phyloP scores from a whole-genome alignment of 106 monocot genomes.

The Dendrobium nobile region DNA sequence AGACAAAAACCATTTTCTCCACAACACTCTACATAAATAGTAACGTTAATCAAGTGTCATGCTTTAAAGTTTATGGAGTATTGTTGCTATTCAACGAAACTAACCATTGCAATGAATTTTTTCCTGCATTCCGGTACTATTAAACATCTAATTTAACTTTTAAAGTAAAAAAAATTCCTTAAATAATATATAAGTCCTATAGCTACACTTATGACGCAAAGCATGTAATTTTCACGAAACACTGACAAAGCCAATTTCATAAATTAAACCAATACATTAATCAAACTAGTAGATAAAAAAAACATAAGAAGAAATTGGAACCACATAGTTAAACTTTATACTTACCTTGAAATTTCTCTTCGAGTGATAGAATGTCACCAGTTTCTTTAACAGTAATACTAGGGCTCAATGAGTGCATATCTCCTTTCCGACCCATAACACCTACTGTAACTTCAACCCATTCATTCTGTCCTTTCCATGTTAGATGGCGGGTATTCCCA shows the following conservation, averaged over 20 bases:
- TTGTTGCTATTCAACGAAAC: too few species aligned
- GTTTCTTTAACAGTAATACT: constrained; percentile 93
- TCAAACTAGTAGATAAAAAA: neutral
- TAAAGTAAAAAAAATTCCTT: neutral
- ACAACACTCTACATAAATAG: too few species aligned
- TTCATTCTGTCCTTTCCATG: constrained; percentile 58
- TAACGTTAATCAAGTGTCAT: too few species aligned
- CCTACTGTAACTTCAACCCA: constrained; percentile 96
- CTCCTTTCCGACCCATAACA: constrained; percentile 57
- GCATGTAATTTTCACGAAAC: neutral
- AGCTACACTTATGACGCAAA: neutral
- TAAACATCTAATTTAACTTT: too few species aligned
- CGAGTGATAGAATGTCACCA: constrained; percentile 85
- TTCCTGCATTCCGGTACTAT: too few species aligned
- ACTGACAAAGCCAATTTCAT: neutral
- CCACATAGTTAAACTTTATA: neutral
- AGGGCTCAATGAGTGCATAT: constrained; percentile 73
- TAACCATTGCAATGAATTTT: too few species aligned
- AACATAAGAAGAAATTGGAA: neutral
- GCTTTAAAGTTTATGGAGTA: too few species aligned
- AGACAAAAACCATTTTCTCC: too few species aligned
- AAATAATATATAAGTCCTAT: neutral
- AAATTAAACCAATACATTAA: neutral
- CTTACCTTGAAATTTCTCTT: constrained; percentile 97
- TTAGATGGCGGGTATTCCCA: constrained; percentile 31